A percentile compares a stretch with the other conserved stretches of the same genome.
Conservation (phyloP, 2,329 filamentous ascomycete species). For the Exutisphaerella laricina region DNA sequence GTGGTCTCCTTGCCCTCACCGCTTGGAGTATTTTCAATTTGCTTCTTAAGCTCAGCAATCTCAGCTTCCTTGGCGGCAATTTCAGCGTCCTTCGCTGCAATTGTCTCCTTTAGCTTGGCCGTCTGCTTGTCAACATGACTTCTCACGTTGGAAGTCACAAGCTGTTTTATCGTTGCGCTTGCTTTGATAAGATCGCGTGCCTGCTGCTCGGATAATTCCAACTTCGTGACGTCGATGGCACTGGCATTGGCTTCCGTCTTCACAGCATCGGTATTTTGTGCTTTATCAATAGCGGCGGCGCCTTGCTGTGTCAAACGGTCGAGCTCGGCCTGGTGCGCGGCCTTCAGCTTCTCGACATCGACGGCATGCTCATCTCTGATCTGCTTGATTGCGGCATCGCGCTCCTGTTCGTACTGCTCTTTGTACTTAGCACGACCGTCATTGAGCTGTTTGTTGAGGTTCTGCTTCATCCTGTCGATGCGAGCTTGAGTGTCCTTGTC, state of each 20-base stretch:
- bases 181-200: constrained; percentile 46
- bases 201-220: constrained; percentile 45
- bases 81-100: constrained; percentile 29
- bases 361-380: constrained; percentile 44
- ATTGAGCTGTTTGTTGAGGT: constrained; percentile 61
- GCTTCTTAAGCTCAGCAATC: constrained; percentile 23
- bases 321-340: constrained; percentile 35
- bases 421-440: constrained; percentile 38
- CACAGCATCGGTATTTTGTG: constrained; percentile 31
- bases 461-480: constrained; percentile 63
- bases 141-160: constrained; percentile 55
- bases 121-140: constrained; percentile 40
- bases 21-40: constrained; percentile 11
- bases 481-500: constrained; percentile 50
- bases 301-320: constrained; percentile 34
- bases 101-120: constrained; percentile 34
- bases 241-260: constrained; percentile 25
- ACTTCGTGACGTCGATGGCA: constrained; percentile 20
- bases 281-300: constrained; percentile 34
- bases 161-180: constrained; percentile 45
- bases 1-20: constrained; percentile 5
- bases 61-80: constrained; percentile 29
- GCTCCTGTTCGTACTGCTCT: constrained; percentile 36
- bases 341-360: constrained; percentile 37
- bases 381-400: constrained; percentile 47